Evolutionary conservation across 106 monocot species (phyloP).

Genomic region (Apostasia shenzhenica): DNA sequence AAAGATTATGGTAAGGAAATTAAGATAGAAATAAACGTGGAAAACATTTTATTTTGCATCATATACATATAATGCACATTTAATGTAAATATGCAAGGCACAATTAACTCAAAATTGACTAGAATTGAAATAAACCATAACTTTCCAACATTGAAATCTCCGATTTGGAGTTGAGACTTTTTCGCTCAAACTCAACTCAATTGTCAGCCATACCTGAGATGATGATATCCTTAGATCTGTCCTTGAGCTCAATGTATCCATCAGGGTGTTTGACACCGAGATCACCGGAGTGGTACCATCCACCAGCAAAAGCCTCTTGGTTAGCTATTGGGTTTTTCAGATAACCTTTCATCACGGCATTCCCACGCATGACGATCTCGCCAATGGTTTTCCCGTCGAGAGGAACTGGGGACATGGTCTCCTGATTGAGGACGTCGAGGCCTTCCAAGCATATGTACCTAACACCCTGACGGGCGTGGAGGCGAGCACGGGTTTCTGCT

Average conservation of each 20-base stretch:
- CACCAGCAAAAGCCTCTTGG: slow-evolving; percentile 46
- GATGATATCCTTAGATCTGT: slow-evolving; percentile 64
- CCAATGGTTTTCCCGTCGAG: slow-evolving; percentile 52
- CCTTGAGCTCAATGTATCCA: slow-evolving; percentile 68
- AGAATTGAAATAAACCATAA: no score
- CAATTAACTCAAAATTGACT: no score
- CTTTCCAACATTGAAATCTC: no score
- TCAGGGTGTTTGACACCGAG: slow-evolving; percentile 64
- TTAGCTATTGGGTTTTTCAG: slow-evolving; percentile 60
- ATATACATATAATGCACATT: no score
- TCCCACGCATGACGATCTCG: slow-evolving; percentile 71
- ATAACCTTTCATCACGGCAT: slow-evolving; percentile 71
- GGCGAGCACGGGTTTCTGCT: slow-evolving; percentile 26
- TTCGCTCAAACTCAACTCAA: no score
- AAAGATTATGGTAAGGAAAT: no score
- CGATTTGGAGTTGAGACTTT: no score
- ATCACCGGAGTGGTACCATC: slow-evolving; percentile 83
- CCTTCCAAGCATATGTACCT: slow-evolving; percentile 50
- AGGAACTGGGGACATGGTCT: slow-evolving; percentile 49
- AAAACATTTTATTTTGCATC: no score
- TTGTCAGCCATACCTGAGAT: slow-evolving; percentile 18
- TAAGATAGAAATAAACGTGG: no score
- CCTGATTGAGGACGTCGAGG: slow-evolving; percentile 48
- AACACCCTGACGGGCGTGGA: slow-evolving; percentile 64
- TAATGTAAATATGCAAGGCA: no score